Base-by-base conservation (phyloP, 345 rosid species). In the Salix caprea region DNA sequence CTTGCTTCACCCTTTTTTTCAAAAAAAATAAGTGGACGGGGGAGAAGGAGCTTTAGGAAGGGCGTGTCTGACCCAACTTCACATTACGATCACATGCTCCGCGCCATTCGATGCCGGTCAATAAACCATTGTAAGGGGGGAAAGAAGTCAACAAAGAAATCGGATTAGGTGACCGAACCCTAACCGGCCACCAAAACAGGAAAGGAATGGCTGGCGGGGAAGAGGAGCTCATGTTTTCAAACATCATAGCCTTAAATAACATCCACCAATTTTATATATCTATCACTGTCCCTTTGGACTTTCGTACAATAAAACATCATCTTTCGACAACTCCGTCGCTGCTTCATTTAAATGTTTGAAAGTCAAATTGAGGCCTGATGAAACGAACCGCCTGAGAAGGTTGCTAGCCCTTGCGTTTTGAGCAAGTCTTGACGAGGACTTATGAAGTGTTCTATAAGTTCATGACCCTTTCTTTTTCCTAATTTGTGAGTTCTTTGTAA, bases 131-230 rank as follows among this genome's bases (percentile, higher is more conserved):
- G 14, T 11, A 42, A 0, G 7, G 5, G 5, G 16, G 13, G 14
- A 4, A 52, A 52, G 1, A 81, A 76, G 88, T 85, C 84, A 81
- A 81, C 7, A 78, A 70, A 78, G 77, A 68, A 73, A 73, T n/a
- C n/a, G 78, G 76, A 72, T 81, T 83, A 74, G 88, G 83, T 85
- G 77, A 77, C 85, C 79, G 14, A 78, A 71, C 84, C 68, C 34
- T 56, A 28, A 42, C 77, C 15, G 23, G 24, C 37, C 61, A 23
- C 48, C 42, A 30, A 10, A 64, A 16, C 10, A 28, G 15, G 76
- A 74, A 48, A 71, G 19, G 19, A 23, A 42, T 54, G 60, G 24
- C 1, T 18, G 42, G 14, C 7, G 39, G 48, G 11, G 26, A 8
- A 3, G 26, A n/a, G 26, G 26, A 9, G 62, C 13, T 56, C 62